These are phyloP conservation scores for Penicillium sp. DNA, from an alignment of 2,329 filamentous ascomycete species.

Conservation along the genomic window DNA sequence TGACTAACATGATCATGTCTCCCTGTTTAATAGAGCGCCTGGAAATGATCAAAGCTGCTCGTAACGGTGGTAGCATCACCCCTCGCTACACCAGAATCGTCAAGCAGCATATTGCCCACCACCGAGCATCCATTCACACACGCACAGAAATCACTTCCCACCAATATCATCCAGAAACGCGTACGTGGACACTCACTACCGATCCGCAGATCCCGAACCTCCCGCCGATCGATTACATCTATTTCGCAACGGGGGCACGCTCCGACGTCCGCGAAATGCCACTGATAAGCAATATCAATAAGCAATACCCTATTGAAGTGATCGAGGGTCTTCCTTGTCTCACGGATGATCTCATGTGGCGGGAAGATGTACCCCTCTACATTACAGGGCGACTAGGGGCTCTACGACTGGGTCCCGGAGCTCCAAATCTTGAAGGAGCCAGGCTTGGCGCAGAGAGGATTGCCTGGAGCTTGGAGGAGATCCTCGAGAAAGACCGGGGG, in stretches of 20 bases:
- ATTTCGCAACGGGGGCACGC: slow-evolving; percentile 74
- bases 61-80: slow-evolving; percentile 77
- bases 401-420: slow-evolving; percentile 71
- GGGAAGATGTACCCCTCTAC: slow-evolving; percentile 71
- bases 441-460: slow-evolving; percentile 73
- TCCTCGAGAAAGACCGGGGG: slow-evolving; percentile 45
- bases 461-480: slow-evolving; percentile 69
- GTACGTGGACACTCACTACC: slow-evolving; percentile 58
- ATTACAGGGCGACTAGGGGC: slow-evolving; percentile 69
- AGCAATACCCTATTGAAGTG: slow-evolving; percentile 63
- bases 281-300: slow-evolving; percentile 62
- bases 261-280: slow-evolving; percentile 65
- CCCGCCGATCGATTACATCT: slow-evolving; percentile 66
- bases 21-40: slow-evolving; percentile 57
- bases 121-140: slow-evolving; percentile 60
- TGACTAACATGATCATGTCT: background rate
- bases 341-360: slow-evolving; percentile 77
- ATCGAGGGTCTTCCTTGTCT: slow-evolving; percentile 72
- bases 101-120: slow-evolving; percentile 59
- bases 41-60: slow-evolving; percentile 66
- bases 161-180: slow-evolving; percentile 52
- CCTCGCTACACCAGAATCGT: slow-evolving; percentile 69
- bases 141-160: slow-evolving; percentile 60
- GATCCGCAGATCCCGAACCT: slow-evolving; percentile 57
- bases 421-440: slow-evolving; percentile 74